Percentiles rank a stretch among this genome's conserved stretches.
Conservation (phyloP, 169 alveolate genomes). For the Pseudocohnilembus persalinus region DNA sequence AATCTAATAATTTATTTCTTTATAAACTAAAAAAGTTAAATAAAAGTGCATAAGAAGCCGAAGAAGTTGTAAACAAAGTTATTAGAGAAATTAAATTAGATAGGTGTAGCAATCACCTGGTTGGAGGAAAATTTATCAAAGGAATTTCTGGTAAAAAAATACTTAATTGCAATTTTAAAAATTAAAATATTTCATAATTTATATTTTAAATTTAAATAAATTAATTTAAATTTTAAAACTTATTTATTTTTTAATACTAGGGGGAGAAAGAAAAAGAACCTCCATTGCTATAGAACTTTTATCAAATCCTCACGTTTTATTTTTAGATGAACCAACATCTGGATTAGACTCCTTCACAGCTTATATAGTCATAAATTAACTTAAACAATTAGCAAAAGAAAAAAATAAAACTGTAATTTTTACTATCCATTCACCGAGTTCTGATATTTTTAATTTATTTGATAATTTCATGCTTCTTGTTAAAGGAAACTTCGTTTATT, state of each 20-base stretch:
- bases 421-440: slow-evolving; percentile 81
- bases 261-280: slow-evolving; percentile 92
- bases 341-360: slow-evolving; percentile 91
- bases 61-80: slow-evolving; percentile 7
- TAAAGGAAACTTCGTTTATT: slow-evolving; percentile 71
- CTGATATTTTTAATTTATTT: slow-evolving; percentile 64
- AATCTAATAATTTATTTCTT: too few species aligned
- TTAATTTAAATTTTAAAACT: too few species aligned
- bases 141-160: slow-evolving; percentile 54
- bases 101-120: slow-evolving; percentile 54
- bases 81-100: slow-evolving; percentile 28
- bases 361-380: slow-evolving; percentile 65
- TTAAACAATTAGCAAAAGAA: slow-evolving; percentile 59
- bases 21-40: too few species aligned
- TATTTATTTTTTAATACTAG: slow-evolving; percentile 56
- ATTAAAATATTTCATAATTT: not conserved
- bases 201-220: not conserved
- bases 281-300: slow-evolving; percentile 90
- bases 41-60: too few species aligned
- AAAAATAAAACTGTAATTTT: slow-evolving; percentile 61
- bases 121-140: slow-evolving; percentile 77
- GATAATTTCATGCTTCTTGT: slow-evolving; percentile 63
- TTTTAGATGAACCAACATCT: slow-evolving; percentile 91
- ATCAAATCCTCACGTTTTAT: slow-evolving; percentile 86
- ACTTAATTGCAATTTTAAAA: not conserved